These are phyloP conservation scores for Camelina neglecta DNA, from an alignment of 345 rosid species.

Conservation along the genomic window DNA sequence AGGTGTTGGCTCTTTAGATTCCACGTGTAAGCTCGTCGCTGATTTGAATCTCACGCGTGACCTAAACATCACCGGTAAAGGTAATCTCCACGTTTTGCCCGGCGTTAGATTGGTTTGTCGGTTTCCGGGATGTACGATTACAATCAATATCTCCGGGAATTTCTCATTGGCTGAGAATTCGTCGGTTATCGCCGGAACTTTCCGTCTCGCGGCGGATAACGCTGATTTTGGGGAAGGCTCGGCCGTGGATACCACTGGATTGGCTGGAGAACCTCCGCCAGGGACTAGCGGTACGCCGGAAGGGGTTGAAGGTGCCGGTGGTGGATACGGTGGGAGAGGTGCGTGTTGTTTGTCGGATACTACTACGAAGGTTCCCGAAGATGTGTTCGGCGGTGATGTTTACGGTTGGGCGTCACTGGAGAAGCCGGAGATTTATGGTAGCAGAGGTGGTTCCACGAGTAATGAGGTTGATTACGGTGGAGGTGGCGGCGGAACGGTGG, in stretches of 20 bases:
- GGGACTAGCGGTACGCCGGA: conserved; percentile 92
- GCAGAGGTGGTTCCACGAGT: conserved; percentile 83
- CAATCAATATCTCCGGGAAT: conserved; percentile 73
- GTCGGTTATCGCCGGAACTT: conserved; percentile 65
- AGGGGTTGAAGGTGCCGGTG: conserved; percentile 90
- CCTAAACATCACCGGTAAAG: conserved; percentile 73
- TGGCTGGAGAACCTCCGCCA: conserved; percentile 79
- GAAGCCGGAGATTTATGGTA: conserved; percentile 75
- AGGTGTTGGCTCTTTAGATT: conserved; percentile 82
- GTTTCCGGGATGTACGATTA: conserved; percentile 61
- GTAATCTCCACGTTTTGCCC: conserved; percentile 68
- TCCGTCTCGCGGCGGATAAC: conserved; percentile 65
- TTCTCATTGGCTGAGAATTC: conserved; percentile 70
- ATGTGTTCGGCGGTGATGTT: conserved; percentile 93
- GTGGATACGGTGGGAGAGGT: conserved; percentile 97
- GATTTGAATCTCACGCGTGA: conserved; percentile 82
- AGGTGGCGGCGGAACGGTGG: conserved; percentile 88
- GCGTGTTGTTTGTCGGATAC: conserved; percentile 74
- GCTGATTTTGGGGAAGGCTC: conserved; percentile 64
- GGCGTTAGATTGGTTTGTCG: conserved; percentile 71
- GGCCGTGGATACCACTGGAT: conserved; percentile 65
- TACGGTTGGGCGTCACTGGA: conserved; percentile 83
- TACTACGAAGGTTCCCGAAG: conserved; percentile 68
- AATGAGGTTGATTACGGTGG: conserved; percentile 90
- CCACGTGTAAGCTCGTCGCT: conserved; percentile 79